Percentiles rank a stretch among this genome's conserved stretches.
Evolutionary conservation across 495 filamentous ascomycete genomes (phyloP).

Genomic region (Usnea hakonensis): DNA sequence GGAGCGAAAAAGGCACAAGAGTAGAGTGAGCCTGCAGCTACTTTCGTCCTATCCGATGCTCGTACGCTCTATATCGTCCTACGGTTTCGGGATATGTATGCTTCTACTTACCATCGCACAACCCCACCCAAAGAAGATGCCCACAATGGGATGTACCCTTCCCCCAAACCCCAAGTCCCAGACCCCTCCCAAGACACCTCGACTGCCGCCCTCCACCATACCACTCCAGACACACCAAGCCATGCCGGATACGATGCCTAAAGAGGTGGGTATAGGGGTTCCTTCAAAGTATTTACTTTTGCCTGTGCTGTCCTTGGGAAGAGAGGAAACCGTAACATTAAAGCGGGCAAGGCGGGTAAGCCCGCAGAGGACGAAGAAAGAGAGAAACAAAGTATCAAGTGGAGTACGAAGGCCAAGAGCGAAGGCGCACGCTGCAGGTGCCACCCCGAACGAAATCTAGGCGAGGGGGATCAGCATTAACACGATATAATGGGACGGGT

Average conservation of each 20-base stretch:
- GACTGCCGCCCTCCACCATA: conserved; percentile 70
- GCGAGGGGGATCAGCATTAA: background rate
- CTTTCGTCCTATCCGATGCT: background rate
- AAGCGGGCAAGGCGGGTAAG: conserved; percentile 91
- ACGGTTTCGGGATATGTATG: conserved; percentile 95
- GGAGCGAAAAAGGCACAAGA: background rate
- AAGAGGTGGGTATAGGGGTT: conserved; percentile 85
- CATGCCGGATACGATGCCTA: conserved; percentile 76
- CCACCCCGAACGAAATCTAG: conserved; percentile 91
- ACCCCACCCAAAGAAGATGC: conserved; percentile 75
- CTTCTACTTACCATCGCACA: conserved; percentile 92
- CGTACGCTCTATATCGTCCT: conserved; percentile 10
- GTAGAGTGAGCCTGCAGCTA: background rate
- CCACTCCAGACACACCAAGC: conserved; percentile 77
- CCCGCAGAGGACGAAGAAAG: conserved; percentile 91
- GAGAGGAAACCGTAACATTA: conserved; percentile 81
- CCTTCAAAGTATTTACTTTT: conserved; percentile 95
- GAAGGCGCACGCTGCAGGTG: conserved; percentile 81
- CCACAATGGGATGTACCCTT: conserved; percentile 76
- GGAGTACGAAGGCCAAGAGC: conserved; percentile 81
- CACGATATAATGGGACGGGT: background rate
- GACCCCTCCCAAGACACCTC: conserved; percentile 66
- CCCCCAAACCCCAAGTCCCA: conserved; percentile 66
- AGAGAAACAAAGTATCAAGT: conserved; percentile 74
- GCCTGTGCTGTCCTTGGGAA: conserved; percentile 85